Base-by-base conservation (phyloP, 192 early-diverging fungal genomes). In the Coemansia sp. region DNA sequence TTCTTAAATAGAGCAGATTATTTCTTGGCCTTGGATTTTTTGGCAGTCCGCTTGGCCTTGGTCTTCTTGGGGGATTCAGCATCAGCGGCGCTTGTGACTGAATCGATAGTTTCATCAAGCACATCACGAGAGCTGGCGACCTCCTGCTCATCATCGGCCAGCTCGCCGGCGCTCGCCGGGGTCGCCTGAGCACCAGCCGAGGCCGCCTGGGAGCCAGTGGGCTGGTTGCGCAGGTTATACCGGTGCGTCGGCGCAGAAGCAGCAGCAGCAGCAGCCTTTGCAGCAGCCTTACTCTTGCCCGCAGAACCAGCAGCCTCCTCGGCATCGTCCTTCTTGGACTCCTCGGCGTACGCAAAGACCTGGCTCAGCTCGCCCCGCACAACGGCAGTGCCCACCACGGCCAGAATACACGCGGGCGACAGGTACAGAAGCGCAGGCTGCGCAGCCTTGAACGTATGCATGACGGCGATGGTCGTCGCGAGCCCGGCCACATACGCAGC, bases 341-440 rank as follows among this genome's bases (percentile, higher is more conserved):
- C 82, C 42, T 92, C 88, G n/a, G 79, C 72, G 51, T 87, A 92
- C 4, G 61, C 75, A 55, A 92, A 86, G 16, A 91, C 67, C 9
- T 80, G 81, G 31, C 72, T 81, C 30, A 92, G 35, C 75, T 92
- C 87, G 57, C 89, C 89, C 35, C 89, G 87, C 19, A 66, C 60
- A 24, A 75, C 49, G 7, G 84, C 91, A 11, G 82, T 86, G 5
- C 86, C 23, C 22, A 97, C 60, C 4, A 88, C 86, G 5, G 94
- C 93, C 6, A 97, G 54, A 51, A 93, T 97, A 64, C 96, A 98
- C 2, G 96, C 96, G 0, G 96, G 96, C 2, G 95, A 97, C 42
- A 98, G 86, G 60, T 98, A 98, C 44, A 98, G 81, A 8, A 98
- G 80, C 6, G 96, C 96, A 4, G 96, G 96, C 83, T 98, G 96